These are phyloP conservation scores for Neurospora africana DNA, from an alignment of 495 filamentous ascomycete genomes.

Conservation along the genomic window DNA sequence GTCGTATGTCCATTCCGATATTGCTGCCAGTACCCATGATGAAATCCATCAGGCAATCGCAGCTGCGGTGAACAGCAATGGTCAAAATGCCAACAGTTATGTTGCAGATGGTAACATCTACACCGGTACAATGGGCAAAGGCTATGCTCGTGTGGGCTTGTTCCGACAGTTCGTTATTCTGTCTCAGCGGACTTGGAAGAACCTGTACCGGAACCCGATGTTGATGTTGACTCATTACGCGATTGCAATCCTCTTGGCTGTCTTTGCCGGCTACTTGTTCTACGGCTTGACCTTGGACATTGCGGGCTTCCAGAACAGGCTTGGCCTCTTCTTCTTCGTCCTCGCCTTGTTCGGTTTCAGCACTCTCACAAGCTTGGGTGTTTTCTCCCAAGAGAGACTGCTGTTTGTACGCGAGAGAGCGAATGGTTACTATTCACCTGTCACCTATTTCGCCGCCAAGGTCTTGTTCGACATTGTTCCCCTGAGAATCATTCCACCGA, in stretches of 20 bases:
- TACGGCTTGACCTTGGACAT: conserved; percentile 95
- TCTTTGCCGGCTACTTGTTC: conserved; percentile 90
- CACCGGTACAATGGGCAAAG: conserved; percentile 50
- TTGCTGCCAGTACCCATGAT: conserved; percentile 65
- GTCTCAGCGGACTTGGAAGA: conserved; percentile 87
- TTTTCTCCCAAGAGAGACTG: conserved; percentile 86
- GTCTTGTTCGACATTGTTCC: conserved; percentile 93
- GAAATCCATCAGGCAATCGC: conserved; percentile 63
- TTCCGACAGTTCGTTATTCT: conserved; percentile 78
- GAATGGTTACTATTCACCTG: conserved; percentile 94
- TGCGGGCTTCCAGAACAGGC: conserved; percentile 91
- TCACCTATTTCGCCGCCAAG: conserved; percentile 94
- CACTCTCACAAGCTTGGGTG: conserved; percentile 84
- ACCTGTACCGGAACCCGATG: conserved; percentile 95
- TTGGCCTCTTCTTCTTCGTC: conserved; percentile 98
- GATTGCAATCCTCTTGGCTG: conserved; percentile 91
- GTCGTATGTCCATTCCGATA: conserved; percentile 66
- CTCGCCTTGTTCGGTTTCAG: conserved; percentile 94
- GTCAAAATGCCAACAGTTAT: conserved; percentile 49
- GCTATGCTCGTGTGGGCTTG: conserved; percentile 73
- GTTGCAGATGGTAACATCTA: conserved; percentile 34
- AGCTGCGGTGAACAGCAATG: conserved; percentile 54
- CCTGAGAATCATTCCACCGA: conserved; percentile 83
- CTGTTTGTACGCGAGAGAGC: conserved; percentile 90
- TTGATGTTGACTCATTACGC: conserved; percentile 98